Evolutionary conservation across 139 green algal genomes (phyloP).

Genomic region (Nannochloris sp.): DNA sequence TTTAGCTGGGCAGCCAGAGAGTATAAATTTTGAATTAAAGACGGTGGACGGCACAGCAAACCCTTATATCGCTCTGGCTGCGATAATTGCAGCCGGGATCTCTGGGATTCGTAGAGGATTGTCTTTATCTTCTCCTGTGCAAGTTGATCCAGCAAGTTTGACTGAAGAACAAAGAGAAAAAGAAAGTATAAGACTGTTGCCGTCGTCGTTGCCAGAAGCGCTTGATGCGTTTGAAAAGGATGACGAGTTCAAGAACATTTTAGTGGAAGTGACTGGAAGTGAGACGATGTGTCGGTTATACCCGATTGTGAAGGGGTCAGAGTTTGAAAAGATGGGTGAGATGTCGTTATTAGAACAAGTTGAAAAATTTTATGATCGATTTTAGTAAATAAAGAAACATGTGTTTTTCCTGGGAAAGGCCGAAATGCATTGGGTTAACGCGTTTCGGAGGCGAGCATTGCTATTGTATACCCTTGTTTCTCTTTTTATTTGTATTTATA

Average conservation of each 20-base stretch:
- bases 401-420: no score
- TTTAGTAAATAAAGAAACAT: no score
- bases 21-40: conserved; percentile 46
- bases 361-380: no score
- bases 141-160: conserved; percentile 18
- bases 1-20: background rate
- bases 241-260: conserved; percentile 3
- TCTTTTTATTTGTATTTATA: no score
- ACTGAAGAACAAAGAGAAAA: background rate
- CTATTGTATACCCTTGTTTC: no score
- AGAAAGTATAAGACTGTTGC: conserved; percentile 4
- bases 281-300: background rate
- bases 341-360: no score
- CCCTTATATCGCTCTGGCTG: conserved; percentile 52
- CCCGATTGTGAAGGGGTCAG: background rate
- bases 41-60: conserved; percentile 48
- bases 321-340: no score
- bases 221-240: conserved; percentile 7
- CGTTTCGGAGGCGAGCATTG: no score
- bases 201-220: conserved; percentile 1
- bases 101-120: conserved; percentile 14
- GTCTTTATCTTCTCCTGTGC: conserved; percentile 18
- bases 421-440: no score
- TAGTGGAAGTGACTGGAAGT: background rate
- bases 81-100: conserved; percentile 47